Conservation (phyloP, 2,329 filamentous ascomycete species). For the Nemania abortiva region DNA sequence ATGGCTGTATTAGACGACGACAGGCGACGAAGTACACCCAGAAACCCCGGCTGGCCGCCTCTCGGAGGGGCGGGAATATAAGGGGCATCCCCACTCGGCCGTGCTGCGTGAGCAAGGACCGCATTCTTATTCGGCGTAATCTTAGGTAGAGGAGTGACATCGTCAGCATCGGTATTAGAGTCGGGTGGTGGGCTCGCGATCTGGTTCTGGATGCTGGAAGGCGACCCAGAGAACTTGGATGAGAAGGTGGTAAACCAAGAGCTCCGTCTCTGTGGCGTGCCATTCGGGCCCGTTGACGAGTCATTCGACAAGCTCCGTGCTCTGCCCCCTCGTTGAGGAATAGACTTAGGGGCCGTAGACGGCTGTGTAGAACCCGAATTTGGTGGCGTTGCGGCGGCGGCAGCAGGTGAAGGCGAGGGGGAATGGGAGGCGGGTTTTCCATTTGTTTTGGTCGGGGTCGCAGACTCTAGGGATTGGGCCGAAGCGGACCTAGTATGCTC, state of each 20-base stretch:
- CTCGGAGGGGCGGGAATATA: conserved; percentile 82
- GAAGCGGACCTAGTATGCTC: conserved; percentile 40
- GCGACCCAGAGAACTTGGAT: conserved; percentile 83
- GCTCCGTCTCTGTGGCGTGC: conserved; percentile 66
- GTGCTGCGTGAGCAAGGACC: conserved; percentile 68
- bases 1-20: conserved; percentile 73
- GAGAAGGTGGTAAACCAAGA: conserved; percentile 96
- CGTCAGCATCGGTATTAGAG: conserved; percentile 46
- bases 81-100: conserved; percentile 70
- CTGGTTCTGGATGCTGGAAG: conserved; percentile 49
- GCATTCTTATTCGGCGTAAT: conserved; percentile 67
- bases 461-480: conserved; percentile 38
- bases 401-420: conserved; percentile 30
- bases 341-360: conserved; percentile 45
- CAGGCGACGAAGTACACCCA: conserved; percentile 84
- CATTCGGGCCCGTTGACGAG: conserved; percentile 47
- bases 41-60: conserved; percentile 75
- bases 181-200: conserved; percentile 34
- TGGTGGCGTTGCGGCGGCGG: conserved; percentile 34
- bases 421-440: conserved; percentile 42
- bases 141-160: conserved; percentile 62
- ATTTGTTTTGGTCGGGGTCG: conserved; percentile 45
- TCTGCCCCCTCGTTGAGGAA: conserved; percentile 50
- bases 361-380: conserved; percentile 35
- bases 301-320: conserved; percentile 52